Percentiles rank a stretch among this genome's conserved stretches.
These are phyloP conservation scores for Urtica urens DNA, from an alignment of 306 rosid genomes.

Conservation along the genomic window DNA sequence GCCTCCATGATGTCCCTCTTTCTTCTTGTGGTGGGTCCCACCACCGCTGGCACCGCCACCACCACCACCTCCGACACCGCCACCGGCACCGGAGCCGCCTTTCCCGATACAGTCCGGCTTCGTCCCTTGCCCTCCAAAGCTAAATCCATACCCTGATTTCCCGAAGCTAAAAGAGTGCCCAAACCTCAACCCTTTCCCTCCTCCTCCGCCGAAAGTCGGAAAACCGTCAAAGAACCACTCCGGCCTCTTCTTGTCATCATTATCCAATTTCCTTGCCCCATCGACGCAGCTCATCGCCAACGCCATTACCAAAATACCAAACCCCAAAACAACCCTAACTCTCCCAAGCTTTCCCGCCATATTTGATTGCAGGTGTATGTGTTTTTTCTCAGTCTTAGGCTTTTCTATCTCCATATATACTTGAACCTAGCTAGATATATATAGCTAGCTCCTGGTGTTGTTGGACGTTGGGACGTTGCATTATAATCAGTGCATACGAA, in stretches of 20 bases:
- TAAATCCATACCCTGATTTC: slow-evolving; percentile 10
- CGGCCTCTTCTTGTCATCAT: slow-evolving; percentile 32
- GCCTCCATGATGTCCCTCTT: not conserved
- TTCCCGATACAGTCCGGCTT: slow-evolving; percentile 14
- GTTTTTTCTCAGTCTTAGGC: slow-evolving; percentile 7
- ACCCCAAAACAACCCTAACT: slow-evolving; percentile 19
- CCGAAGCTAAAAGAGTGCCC: slow-evolving; percentile 17
- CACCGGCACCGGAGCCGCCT: not conserved
- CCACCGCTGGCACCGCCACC: not conserved
- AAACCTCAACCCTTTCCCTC: slow-evolving; percentile 5
- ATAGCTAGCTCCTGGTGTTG: not conserved
- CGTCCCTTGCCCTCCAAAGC: slow-evolving; percentile 5
- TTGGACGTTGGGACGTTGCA: slow-evolving; percentile 10
- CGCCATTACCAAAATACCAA: slow-evolving; percentile 23
- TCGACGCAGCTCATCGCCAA: slow-evolving; percentile 16
- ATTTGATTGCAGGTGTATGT: not conserved
- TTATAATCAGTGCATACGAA: too few relatives aligned
- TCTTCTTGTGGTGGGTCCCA: not conserved
- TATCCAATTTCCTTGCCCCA: slow-evolving; percentile 26
- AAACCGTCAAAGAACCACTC: slow-evolving; percentile 24
- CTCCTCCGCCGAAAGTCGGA: not conserved
- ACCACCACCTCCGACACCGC: not conserved
- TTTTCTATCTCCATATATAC: slow-evolving; percentile 10
- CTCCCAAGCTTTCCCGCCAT: slow-evolving; percentile 29
- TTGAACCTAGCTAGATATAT: not conserved